Conservation (phyloP, 495 filamentous ascomycete species). For the Xylaria bambusicola region DNA sequence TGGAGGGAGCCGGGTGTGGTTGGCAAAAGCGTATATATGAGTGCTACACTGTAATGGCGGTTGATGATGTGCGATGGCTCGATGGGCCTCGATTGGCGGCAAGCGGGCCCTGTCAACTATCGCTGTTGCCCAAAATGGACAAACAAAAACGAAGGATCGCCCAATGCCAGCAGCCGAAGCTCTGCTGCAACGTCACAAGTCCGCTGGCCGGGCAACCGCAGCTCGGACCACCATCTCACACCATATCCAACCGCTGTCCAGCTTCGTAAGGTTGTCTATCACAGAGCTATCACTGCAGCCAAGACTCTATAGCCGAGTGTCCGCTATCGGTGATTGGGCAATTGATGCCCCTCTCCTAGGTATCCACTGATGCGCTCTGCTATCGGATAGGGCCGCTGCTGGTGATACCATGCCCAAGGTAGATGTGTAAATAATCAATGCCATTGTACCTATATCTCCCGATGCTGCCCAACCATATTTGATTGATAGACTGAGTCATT, state of each 20-base stretch:
- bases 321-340: background rate
- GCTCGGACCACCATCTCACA: constrained; percentile 11
- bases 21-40: constrained; percentile 7
- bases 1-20: background rate
- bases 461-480: too few species aligned
- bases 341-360: background rate
- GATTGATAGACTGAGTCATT: too few species aligned
- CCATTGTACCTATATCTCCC: too few species aligned
- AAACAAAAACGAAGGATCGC: constrained; percentile 28
- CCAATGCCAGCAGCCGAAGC: constrained; percentile 35
- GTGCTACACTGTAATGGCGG: constrained; percentile 10
- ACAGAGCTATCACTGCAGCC: background rate
- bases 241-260: too few species aligned
- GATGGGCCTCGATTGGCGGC: constrained; percentile 11
- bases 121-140: constrained; percentile 22
- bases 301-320: background rate
- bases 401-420: too few species aligned
- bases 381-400: too few species aligned
- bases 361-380: background rate
- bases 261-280: too few species aligned
- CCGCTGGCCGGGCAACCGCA: constrained; percentile 29
- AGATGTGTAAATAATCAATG: too few species aligned
- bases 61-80: constrained; percentile 23
- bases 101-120: constrained; percentile 3
- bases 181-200: constrained; percentile 26